A percentile compares a stretch with the other conserved stretches of the same genome.
These are phyloP conservation scores for Gentiana dahurica DNA, from an alignment of 257 asterid species.

Conservation along the genomic window DNA sequence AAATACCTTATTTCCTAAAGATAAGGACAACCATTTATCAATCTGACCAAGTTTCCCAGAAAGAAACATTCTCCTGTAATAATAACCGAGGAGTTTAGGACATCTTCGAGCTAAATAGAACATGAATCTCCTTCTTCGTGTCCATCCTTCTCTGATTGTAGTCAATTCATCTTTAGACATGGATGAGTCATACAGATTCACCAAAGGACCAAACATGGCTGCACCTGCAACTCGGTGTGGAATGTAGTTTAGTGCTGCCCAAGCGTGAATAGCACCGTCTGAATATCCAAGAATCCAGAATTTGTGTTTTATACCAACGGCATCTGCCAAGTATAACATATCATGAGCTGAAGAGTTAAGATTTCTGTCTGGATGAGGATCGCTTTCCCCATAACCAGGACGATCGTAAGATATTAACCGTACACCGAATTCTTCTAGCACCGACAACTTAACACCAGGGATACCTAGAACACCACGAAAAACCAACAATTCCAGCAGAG, in stretches of 20 bases:
- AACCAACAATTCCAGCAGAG: neutral
- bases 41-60: slow-evolving; percentile 75
- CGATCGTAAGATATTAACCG: slow-evolving; percentile 71
- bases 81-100: slow-evolving; percentile 52
- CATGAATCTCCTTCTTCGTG: slow-evolving; percentile 33
- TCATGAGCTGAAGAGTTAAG: slow-evolving; percentile 78
- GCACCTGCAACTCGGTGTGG: slow-evolving; percentile 77
- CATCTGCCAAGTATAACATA: slow-evolving; percentile 53
- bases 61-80: slow-evolving; percentile 51
- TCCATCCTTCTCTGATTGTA: slow-evolving; percentile 66
- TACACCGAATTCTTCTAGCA: slow-evolving; percentile 77
- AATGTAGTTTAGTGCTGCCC: slow-evolving; percentile 80
- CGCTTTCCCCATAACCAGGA: slow-evolving; percentile 96
- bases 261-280: slow-evolving; percentile 67
- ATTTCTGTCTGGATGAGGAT: slow-evolving; percentile 53
- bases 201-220: slow-evolving; percentile 65
- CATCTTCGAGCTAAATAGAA: slow-evolving; percentile 61
- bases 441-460: slow-evolving; percentile 40
- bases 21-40: slow-evolving; percentile 56
- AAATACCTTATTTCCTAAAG: slow-evolving; percentile 54
- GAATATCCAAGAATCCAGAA: slow-evolving; percentile 85
- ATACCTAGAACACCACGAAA: slow-evolving; percentile 35
- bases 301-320: slow-evolving; percentile 44
- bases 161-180: slow-evolving; percentile 73
- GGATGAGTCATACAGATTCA: slow-evolving; percentile 68